Evolutionary conservation across 1,284 basidiomycete genomes (phyloP).

Genomic region (Ganoderma boninense): DNA sequence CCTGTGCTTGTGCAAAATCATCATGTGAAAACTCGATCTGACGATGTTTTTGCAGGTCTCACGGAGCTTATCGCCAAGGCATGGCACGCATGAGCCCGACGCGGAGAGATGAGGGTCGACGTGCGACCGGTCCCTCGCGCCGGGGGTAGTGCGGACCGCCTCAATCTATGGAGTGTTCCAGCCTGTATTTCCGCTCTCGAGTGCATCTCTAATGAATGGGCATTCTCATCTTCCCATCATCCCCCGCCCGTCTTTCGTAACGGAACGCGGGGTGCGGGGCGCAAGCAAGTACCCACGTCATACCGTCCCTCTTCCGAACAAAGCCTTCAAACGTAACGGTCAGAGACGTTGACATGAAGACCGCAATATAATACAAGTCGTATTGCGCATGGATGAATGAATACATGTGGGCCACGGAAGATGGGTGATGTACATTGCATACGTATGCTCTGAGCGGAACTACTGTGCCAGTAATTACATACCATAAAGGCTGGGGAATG

Average conservation of each 20-base stretch:
- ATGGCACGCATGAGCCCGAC: conserved; percentile 38
- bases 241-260: not conserved
- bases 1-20: not conserved
- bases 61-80: conserved; percentile 45
- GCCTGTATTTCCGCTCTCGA: conserved; percentile 25
- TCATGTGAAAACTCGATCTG: not conserved
- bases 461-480: conserved; percentile 26
- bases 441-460: conserved; percentile 15
- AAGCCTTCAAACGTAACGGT: not conserved
- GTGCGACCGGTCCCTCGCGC: not conserved
- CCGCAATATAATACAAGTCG: conserved; percentile 12
- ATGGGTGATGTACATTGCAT: conserved; percentile 24
- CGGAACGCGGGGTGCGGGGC: not conserved
- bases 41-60: conserved; percentile 32
- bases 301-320: not conserved
- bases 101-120: not conserved
- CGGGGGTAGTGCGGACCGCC: conserved; percentile 11
- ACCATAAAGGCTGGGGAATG: conserved; percentile 16
- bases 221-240: conserved; percentile 7
- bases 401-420: conserved; percentile 14
- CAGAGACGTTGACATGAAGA: not conserved
- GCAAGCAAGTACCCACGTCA: no score
- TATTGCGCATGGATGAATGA: conserved; percentile 12
- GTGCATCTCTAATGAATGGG: conserved; percentile 17
- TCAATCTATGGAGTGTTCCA: conserved; percentile 14